phyloP scores from a whole-genome alignment of 1,284 basidiomycete species.

The Megacollybia platyphylla region DNA sequence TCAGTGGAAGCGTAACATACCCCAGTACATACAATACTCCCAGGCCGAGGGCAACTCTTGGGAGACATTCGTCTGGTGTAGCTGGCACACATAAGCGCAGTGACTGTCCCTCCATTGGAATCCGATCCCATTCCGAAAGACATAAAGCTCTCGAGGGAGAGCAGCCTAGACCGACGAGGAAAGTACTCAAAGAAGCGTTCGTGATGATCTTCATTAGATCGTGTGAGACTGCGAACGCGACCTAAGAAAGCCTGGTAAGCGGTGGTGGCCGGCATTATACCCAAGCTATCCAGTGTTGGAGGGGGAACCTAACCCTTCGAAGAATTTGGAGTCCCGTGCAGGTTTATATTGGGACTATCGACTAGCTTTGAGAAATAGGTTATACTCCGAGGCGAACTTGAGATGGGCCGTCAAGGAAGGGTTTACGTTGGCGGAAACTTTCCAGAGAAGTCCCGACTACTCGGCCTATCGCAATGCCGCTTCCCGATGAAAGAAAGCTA shows the following conservation, averaged over 20 bases:
- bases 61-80: conserved; percentile 1
- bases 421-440: no score
- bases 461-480: no score
- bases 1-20: conserved; percentile 2
- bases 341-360: no score
- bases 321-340: no score
- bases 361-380: no score
- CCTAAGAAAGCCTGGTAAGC: neutral
- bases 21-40: conserved; percentile 5
- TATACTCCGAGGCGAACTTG: no score
- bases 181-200: neutral
- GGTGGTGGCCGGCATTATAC: neutral
- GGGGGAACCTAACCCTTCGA: no score
- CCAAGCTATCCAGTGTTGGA: no score
- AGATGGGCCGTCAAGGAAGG: no score
- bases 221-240: neutral
- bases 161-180: conserved; percentile 1
- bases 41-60: conserved; percentile 5
- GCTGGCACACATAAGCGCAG: conserved; percentile 8
- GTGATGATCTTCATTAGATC: neutral
- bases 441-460: no score
- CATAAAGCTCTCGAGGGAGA: conserved; percentile 8
- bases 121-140: conserved; percentile 8
- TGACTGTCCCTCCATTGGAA: conserved; percentile 5
- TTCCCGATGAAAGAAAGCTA: no score